These are phyloP conservation scores for Pythium vanterpoolii DNA, from an alignment of 352 stramenopile genomes.

Conservation along the genomic window DNA sequence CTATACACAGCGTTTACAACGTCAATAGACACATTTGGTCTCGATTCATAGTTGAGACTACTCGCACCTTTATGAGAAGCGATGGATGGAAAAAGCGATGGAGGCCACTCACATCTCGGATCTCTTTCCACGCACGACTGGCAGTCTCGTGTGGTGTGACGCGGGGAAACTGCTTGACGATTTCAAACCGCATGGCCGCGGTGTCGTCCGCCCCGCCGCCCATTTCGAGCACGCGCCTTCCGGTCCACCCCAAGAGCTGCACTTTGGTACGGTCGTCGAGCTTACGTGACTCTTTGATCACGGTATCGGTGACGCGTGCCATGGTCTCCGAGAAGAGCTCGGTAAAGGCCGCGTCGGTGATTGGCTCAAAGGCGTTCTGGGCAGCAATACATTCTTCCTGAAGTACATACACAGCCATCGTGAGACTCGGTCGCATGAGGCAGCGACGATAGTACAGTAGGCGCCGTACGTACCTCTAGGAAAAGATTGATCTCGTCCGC, in stretches of 20 bases:
- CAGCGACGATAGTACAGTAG: not conserved
- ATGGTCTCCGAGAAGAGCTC: conserved; percentile 6
- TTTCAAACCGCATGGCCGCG: conserved; percentile 32
- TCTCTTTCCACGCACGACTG: conserved; percentile 29
- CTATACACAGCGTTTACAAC: conserved; percentile 5
- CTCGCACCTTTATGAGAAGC: conserved; percentile 25
- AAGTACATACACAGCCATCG: not conserved
- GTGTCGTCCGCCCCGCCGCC: conserved; percentile 13
- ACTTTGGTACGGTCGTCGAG: conserved; percentile 31
- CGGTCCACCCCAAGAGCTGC: conserved; percentile 51
- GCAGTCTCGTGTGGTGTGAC: conserved; percentile 31
- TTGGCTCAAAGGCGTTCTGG: conserved; percentile 13
- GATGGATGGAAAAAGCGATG: conserved; percentile 29
- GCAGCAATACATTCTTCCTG: conserved; percentile 9
- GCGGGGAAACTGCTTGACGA: conserved; percentile 45
- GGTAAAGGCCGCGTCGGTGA: conserved; percentile 8
- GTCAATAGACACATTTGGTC: no score
- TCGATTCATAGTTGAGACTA: not conserved
- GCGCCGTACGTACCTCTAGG: conserved; percentile 22
- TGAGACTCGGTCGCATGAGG: not conserved
- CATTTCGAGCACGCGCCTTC: conserved; percentile 39
- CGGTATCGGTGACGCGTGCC: conserved; percentile 28
- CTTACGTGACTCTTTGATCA: conserved; percentile 19
- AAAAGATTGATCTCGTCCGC: conserved; percentile 26
- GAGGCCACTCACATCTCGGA: conserved; percentile 26